Evolutionary conservation across 208 protist species (phyloP), one percentile per base, ranked within the genome.

Genomic region (Wallacemonas rigidus): DNA sequence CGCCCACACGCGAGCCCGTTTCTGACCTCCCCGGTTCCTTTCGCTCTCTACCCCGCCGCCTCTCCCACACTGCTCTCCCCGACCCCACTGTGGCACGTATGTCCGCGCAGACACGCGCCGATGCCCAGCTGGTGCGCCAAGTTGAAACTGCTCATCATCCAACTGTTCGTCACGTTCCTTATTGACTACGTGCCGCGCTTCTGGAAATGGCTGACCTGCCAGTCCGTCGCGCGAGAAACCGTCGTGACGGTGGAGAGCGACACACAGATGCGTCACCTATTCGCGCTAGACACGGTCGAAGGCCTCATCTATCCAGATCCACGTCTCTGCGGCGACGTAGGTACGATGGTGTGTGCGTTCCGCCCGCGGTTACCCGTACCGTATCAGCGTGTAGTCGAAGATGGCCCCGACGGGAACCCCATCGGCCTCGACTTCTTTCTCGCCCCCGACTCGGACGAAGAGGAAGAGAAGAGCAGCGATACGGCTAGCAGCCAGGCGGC

Each of bases 371-470:
- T 61, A 11, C 72, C 74, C 11, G 75, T 90, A 36, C 58, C 67
- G 17, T 94, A 91, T 75, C 67, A 64, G 43, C 80, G 89, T 8
- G 68, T 83, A 15, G 39, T 73, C 1, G 74, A 77, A 57, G 74
- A 79, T 17, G 76, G 84, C 47, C 71, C 67, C 0, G 89, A 94
- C 71, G 83, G 82, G 7, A 90, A 90, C 73, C 86, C 86, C 43
- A 91, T 94, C 62, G 87, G 70, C 63, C 54, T 94, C 12, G 89
- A 94, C 74, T 93, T 85, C 82, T 60, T 83, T 39, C 64, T 77
- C 35, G 74, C 58, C n/a, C 51, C 69, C 61, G 36, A 54, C 50
- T 14, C 45, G 8, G 12, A 12, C 45, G 12, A 0, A 14, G 45
- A 50, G 8, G 45, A 50, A 0, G 45, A 0, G 8, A 26, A 26